phyloP scores from a whole-genome alignment of 2,329 filamentous ascomycete species.

The Beauveria caledonica region DNA sequence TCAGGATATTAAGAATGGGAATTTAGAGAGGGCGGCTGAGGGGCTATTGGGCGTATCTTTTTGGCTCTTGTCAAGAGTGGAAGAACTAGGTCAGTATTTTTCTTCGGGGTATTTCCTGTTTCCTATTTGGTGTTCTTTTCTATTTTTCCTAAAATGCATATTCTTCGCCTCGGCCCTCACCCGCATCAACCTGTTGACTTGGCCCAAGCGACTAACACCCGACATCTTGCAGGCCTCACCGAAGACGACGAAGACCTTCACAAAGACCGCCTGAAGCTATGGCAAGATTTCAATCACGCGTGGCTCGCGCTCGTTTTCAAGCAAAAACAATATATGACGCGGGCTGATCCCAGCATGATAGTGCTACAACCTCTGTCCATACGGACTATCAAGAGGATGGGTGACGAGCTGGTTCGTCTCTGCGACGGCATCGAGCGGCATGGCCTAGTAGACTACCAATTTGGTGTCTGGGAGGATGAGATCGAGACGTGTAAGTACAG shows the following conservation, averaged over 20 bases:
- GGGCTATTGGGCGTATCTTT: constrained; percentile 44
- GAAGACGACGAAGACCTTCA: constrained; percentile 73
- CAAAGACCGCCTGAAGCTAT: constrained; percentile 70
- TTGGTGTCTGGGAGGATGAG: constrained; percentile 91
- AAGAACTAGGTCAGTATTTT: constrained; percentile 42
- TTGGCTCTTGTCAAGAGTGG: constrained; percentile 48
- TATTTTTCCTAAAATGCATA: no score
- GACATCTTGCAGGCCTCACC: constrained; percentile 56
- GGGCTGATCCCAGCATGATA: constrained; percentile 45
- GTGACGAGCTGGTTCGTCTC: constrained; percentile 69
- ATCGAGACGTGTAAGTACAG: constrained; percentile 66
- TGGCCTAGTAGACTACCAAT: constrained; percentile 95
- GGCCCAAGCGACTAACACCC: neutral
- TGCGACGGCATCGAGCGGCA: constrained; percentile 84
- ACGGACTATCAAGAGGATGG: constrained; percentile 68
- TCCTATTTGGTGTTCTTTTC: neutral
- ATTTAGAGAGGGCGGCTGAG: constrained; percentile 42
- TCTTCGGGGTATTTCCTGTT: neutral
- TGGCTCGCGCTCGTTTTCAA: constrained; percentile 80
- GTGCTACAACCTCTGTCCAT: constrained; percentile 48
- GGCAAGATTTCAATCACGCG: constrained; percentile 90
- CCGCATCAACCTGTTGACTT: no score
- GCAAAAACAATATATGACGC: constrained; percentile 69
- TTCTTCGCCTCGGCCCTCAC: no score
- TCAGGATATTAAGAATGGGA: constrained; percentile 53